phyloP scores from a whole-genome alignment of 305 asterid species.

The Andrographis paniculata region DNA sequence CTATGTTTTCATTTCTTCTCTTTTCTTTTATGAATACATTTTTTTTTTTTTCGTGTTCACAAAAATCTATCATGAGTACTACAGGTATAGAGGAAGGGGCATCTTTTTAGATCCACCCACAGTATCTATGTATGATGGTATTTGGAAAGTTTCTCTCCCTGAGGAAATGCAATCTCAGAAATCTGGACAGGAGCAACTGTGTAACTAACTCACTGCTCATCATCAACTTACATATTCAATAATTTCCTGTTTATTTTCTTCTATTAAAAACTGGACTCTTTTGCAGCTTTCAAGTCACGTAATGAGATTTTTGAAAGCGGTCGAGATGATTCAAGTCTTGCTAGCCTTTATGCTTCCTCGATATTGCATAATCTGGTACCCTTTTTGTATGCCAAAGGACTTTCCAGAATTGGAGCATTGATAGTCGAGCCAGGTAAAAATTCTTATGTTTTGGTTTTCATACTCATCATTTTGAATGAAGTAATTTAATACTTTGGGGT shows the following conservation, averaged over 20 bases:
- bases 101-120: slow-evolving; percentile 86
- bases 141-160: slow-evolving; percentile 73
- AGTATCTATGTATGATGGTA: slow-evolving; percentile 52
- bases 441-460: slow-evolving; percentile 8
- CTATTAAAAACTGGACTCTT: slow-evolving; percentile 20
- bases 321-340: slow-evolving; percentile 59
- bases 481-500: too few relatives aligned
- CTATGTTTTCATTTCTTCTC: too few relatives aligned
- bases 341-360: slow-evolving; percentile 43
- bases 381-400: slow-evolving; percentile 28
- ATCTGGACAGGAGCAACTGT: slow-evolving; percentile 29
- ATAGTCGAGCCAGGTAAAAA: slow-evolving; percentile 86
- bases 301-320: slow-evolving; percentile 56
- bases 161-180: slow-evolving; percentile 41
- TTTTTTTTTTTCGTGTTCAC: neutral
- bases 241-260: slow-evolving; percentile 14
- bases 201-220: slow-evolving; percentile 34
- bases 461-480: too few relatives aligned
- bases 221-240: neutral
- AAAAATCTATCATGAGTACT: slow-evolving; percentile 19
- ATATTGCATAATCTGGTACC: slow-evolving; percentile 39
- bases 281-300: slow-evolving; percentile 63
- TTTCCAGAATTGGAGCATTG: slow-evolving; percentile 60
- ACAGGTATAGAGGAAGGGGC: slow-evolving; percentile 94
- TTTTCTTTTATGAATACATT: neutral